A percentile compares a stretch with the other conserved stretches of the same genome.
Evolutionary conservation across 2,329 filamentous ascomycete species (phyloP).

Genomic region (Graphilbum fragrans): DNA sequence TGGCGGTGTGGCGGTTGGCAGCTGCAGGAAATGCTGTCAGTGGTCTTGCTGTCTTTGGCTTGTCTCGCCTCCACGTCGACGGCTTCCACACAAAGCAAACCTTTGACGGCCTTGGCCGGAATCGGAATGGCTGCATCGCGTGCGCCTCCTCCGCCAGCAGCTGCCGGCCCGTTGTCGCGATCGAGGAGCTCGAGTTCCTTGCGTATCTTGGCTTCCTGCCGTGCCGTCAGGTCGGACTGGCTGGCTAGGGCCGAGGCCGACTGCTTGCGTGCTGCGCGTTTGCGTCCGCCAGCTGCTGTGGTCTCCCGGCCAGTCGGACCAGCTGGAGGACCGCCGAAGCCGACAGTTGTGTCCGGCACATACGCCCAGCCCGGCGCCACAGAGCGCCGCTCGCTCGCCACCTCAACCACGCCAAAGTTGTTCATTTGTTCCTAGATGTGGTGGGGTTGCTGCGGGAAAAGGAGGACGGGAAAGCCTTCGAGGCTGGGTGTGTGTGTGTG

Average conservation of each 20-base stretch:
- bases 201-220: slow-evolving; percentile 69
- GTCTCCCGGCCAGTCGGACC: slow-evolving; percentile 29
- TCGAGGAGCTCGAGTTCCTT: slow-evolving; percentile 76
- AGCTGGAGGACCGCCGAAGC: slow-evolving; percentile 20
- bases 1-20: slow-evolving; percentile 49
- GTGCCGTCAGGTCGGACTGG: slow-evolving; percentile 53
- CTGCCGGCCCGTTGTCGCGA: slow-evolving; percentile 51
- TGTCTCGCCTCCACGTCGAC: slow-evolving; percentile 25
- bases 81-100: not conserved
- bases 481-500: not conserved
- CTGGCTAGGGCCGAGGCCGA: slow-evolving; percentile 16
- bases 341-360: slow-evolving; percentile 54
- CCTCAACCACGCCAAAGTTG: slow-evolving; percentile 69
- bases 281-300: slow-evolving; percentile 30
- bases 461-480: not conserved
- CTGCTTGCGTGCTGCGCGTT: slow-evolving; percentile 51
- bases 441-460: not conserved
- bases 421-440: slow-evolving; percentile 30
- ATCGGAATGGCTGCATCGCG: slow-evolving; percentile 61
- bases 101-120: slow-evolving; percentile 36
- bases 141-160: not conserved
- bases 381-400: slow-evolving; percentile 58
- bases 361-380: slow-evolving; percentile 85
- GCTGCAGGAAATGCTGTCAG: slow-evolving; percentile 14
- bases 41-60: slow-evolving; percentile 4